These are phyloP conservation scores for Ceratobasidium sp. DNA, from an alignment of 1,284 basidiomycete genomes.

Conservation along the genomic window DNA sequence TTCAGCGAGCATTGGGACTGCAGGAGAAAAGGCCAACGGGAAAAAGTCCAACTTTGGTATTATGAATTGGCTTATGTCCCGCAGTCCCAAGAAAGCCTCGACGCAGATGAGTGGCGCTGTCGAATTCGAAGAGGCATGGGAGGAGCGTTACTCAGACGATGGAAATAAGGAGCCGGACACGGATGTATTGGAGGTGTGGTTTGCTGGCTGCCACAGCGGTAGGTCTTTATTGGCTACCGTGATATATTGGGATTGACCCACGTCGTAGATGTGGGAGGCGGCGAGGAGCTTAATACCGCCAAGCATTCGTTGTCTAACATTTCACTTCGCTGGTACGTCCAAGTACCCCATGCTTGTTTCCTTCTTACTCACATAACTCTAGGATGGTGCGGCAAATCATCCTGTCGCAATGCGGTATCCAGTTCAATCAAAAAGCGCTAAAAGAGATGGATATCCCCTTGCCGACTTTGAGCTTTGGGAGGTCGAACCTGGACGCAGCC, in stretches of 20 bases:
- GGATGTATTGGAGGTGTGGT: constrained; percentile 50
- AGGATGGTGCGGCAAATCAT: constrained; percentile 45
- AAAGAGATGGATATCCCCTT: constrained; percentile 41
- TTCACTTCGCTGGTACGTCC: constrained; percentile 45
- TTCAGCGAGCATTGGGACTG: constrained; percentile 34
- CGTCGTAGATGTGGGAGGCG: constrained; percentile 49
- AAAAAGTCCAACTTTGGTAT: constrained; percentile 24
- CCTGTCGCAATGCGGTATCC: constrained; percentile 41
- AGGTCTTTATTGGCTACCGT: not conserved
- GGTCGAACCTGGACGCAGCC: not conserved
- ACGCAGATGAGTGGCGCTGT: constrained; percentile 33
- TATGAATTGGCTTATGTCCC: constrained; percentile 22
- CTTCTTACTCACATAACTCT: not conserved
- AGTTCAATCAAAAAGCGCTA: constrained; percentile 31
- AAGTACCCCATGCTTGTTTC: not conserved
- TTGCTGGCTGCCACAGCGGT: constrained; percentile 45
- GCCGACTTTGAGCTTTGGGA: constrained; percentile 33
- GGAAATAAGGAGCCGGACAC: constrained; percentile 35
- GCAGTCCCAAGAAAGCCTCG: constrained; percentile 9
- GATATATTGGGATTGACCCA: not conserved
- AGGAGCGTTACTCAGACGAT: constrained; percentile 14
- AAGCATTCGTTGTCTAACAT: constrained; percentile 47
- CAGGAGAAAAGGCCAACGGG: constrained; percentile 2
- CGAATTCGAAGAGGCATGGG: constrained; percentile 24
- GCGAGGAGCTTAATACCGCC: constrained; percentile 40